These are phyloP conservation scores for Penicillium samsonianum DNA, from an alignment of 495 filamentous ascomycete genomes.

Conservation along the genomic window DNA sequence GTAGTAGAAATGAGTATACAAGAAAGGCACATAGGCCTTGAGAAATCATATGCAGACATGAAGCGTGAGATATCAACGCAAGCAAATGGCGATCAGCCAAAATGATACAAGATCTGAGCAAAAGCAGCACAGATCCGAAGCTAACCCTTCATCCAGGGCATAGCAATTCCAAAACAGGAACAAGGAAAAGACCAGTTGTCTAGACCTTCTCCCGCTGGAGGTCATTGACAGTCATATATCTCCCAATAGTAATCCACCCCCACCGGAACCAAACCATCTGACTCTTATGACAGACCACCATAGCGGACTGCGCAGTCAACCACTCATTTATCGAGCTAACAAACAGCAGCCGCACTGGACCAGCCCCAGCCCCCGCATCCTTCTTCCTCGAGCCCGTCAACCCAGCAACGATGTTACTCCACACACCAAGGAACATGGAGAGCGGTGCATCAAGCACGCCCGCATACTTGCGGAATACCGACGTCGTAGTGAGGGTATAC, in stretches of 20 bases:
- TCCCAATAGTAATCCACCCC: conserved; percentile 87
- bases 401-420: conserved; percentile 37
- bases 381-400: conserved; percentile 35
- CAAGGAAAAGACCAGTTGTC: background rate
- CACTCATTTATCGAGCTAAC: conserved; percentile 63
- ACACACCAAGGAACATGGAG: conserved; percentile 55
- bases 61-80: conserved; percentile 10
- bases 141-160: background rate
- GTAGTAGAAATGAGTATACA: conserved; percentile 9
- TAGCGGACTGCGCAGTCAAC: conserved; percentile 74
- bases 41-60: conserved; percentile 8
- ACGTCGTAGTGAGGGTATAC: conserved; percentile 76
- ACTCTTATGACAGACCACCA: conserved; percentile 84
- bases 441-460: conserved; percentile 70
- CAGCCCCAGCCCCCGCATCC: conserved; percentile 22
- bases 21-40: background rate
- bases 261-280: conserved; percentile 99
- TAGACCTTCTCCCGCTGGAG: conserved; percentile 63
- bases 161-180: conserved; percentile 1
- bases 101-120: background rate
- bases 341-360: conserved; percentile 62
- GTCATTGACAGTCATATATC: conserved; percentile 97
- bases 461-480: conserved; percentile 75
- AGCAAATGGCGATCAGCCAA: background rate
- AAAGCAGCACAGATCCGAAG: background rate